Evolutionary conservation across 2,329 filamentous ascomycete genomes (phyloP).

Genomic region (Diaporthe vaccinii): DNA sequence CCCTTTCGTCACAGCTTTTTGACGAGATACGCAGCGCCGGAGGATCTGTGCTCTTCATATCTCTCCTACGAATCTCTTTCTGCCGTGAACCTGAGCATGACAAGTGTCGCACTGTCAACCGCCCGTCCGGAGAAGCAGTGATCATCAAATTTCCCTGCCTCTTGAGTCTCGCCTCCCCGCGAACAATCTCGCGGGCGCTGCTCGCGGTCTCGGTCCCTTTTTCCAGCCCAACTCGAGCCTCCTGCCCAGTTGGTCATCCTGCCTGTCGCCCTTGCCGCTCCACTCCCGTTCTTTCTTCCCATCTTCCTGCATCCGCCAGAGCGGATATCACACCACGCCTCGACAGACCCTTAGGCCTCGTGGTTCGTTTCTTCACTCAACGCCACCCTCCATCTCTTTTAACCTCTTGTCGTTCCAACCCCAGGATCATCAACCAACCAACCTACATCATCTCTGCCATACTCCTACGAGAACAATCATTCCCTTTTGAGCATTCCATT

Average conservation of each 20-base stretch:
- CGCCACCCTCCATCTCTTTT: conserved; percentile 38
- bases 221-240: conserved; percentile 9
- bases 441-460: conserved; percentile 29
- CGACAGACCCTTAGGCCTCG: conserved; percentile 40
- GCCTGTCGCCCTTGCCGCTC: conserved; percentile 32
- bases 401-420: conserved; percentile 37
- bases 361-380: conserved; percentile 37
- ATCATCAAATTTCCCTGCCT: conserved; percentile 28
- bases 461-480: conserved; percentile 3
- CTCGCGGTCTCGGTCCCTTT: conserved; percentile 20
- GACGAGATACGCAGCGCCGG: conserved; percentile 14
- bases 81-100: conserved; percentile 8
- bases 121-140: conserved; percentile 16
- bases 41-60: conserved; percentile 6
- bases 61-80: conserved; percentile 18
- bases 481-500: conserved; percentile 6
- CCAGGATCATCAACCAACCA: conserved; percentile 35
- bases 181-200: conserved; percentile 32
- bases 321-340: conserved; percentile 39
- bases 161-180: conserved; percentile 17
- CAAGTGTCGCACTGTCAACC: conserved; percentile 4
- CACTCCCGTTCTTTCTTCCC: conserved; percentile 22
- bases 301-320: conserved; percentile 27
- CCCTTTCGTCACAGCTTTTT: conserved; percentile 28
- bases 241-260: conserved; percentile 28